A percentile compares a stretch with the other conserved stretches of the same genome.
These are phyloP conservation scores for Pulveroboletus sp. DNA, from an alignment of 768 basidiomycete genomes.

Conservation along the genomic window DNA sequence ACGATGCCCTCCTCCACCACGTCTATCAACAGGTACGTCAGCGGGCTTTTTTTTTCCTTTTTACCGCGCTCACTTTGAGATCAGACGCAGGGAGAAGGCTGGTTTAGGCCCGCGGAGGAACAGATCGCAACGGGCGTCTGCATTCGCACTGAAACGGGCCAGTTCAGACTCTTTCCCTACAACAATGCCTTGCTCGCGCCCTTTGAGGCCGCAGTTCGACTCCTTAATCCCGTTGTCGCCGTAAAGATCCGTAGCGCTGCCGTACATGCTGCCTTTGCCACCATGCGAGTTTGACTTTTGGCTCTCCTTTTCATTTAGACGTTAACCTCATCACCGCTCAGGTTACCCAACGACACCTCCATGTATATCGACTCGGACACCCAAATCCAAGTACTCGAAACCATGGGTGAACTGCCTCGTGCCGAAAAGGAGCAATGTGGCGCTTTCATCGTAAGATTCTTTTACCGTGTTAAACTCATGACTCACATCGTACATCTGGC, in stretches of 20 bases:
- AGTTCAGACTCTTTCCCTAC: conserved; percentile 81
- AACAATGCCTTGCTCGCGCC: conserved; percentile 71
- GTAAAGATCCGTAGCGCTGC: conserved; percentile 78
- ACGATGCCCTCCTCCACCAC: conserved; percentile 76
- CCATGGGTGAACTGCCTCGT: conserved; percentile 60
- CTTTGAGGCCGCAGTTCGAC: conserved; percentile 73
- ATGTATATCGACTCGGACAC: conserved; percentile 77
- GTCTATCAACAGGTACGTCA: conserved; percentile 69
- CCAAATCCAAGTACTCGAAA: conserved; percentile 82
- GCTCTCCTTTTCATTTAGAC: no score
- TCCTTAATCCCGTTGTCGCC: conserved; percentile 79
- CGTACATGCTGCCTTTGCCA: conserved; percentile 74
- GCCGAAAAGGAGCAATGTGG: conserved; percentile 92
- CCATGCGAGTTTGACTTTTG: conserved; percentile 46
- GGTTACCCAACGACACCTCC: conserved; percentile 50
- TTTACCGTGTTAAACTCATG: background rate
- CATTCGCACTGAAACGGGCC: conserved; percentile 61
- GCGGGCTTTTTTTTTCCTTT: background rate
- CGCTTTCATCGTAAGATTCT: conserved; percentile 71
- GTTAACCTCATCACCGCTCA: conserved; percentile 20
- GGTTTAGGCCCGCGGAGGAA: conserved; percentile 83
- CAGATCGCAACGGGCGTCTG: conserved; percentile 76
- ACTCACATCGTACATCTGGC: background rate
- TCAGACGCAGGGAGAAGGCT: conserved; percentile 78
- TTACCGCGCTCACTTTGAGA: conserved; percentile 11